Evolutionary conservation across 192 early-diverging fungal genomes (phyloP), one percentile per base, ranked within the genome.

Genomic region (Podila epicladia): DNA sequence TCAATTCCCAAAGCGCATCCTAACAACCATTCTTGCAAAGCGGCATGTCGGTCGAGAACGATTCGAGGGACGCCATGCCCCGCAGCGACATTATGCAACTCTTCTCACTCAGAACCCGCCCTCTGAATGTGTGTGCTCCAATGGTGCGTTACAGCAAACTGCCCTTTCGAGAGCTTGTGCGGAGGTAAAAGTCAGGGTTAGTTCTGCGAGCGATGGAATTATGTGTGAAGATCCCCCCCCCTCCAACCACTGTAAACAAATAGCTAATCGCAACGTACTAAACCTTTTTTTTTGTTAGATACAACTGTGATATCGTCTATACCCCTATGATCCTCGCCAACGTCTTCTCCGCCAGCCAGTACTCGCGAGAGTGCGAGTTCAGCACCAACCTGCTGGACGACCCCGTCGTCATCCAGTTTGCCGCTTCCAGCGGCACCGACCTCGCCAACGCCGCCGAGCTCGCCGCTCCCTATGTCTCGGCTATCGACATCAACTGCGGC

Each of bases 71-170:
- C 17, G n/a, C 74, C 48, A 48, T 79, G 2, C 76, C 76, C 11
- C 66, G 76, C 57, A 72, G 57, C 26, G 76, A 79, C 33, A 66
- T 79, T 37, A 72, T 79, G 69, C 69, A 79, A 22, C 69, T 79
- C 13, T 79, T 79, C 29, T 79, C 76, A 3, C 59, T 69, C n/a
- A 50, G 62, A 19, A 68, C 69, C 3, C 65, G 70, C 0, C 76
- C 76, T 0, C 51, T 97, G 41, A 95, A 93, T 72, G 92, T 97
- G 5, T 96, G 94, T 65, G 97, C 96, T 5, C 97, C 97, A 1
- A 99, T 99, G 97, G 97, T 99, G 12, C 87, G 97, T 35, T 99
- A 99, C 82, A 97, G 95, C 69, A 99, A 97, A 71, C 83, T 96
- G 6, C 93, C 97, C 0, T 99, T 99, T 82, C 87, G 97, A 62